Evolutionary conservation across 148 eudicot genomes (phyloP), one percentile per base, ranked within the genome.

Genomic region (Salicornia ramosissima): DNA sequence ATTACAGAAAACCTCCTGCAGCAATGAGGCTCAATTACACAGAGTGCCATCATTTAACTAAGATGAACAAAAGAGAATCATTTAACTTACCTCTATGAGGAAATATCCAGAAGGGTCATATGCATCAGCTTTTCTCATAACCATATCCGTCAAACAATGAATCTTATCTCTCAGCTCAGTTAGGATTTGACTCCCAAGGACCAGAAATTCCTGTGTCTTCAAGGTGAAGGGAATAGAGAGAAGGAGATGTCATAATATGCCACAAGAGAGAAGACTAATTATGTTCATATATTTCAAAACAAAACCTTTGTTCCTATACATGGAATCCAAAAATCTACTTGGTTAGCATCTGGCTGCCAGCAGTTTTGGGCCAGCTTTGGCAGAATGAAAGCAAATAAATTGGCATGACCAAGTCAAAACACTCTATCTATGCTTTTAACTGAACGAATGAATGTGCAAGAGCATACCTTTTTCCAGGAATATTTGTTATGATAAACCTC

Each of bases 31-130:
- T 62, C 8, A 4, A 60, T 53, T 58, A 10, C 21, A 64, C 2
- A 54, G 8, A 56, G 64, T 15, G 25, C 25, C 31, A 50, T 29
- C 18, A 15, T 19, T n/a, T 54, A 25, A 21, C 22, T 18, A 8
- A 25, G 13, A 50, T 42, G 3, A 70, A 55, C 52, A 47, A 58
- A 21, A 36, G 40, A 70, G 21, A 8, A 36, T 36, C 42, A 15
- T 29, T 30, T 15, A 25, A 74, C 70, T 79, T 73, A 85, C 97
- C 76, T 92, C 97, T 31, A 94, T 86, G 33, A 94, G 85, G 67
- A 94, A 87, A 84, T 90, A 94, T 68, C 97, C 99, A 61, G 99
- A 94, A 26, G 96, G 83, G 72, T 90, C 91, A 68, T 80, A 59
- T 72, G 81, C 71, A 55, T 70, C 88, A 12, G 89, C 89, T 81